Base-by-base conservation (phyloP, 129 eudicot species). In the Calendula officinalis region DNA sequence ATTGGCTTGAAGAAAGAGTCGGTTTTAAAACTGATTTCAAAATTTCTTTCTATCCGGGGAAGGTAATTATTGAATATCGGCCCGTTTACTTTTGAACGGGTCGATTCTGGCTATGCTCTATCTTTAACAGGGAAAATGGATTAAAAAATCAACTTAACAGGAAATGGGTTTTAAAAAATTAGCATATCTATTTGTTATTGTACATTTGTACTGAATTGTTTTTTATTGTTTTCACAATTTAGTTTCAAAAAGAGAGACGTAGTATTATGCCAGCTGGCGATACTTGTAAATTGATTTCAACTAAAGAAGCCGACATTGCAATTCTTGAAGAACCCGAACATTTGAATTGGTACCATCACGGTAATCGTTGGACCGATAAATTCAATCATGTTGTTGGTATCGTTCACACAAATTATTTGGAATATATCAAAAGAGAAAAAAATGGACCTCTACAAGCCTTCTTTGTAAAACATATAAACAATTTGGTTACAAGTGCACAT, bases 281-380 rank as follows among this genome's bases (percentile, higher is more conserved):
- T 69, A 92, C 99, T 51, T 78, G 96, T 54, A 76, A 71, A 61
- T 92, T 92, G 55, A 92, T 92, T 60, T 67, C 91, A 34, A 88
- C 96, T 0, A 92, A 83, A 77, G 94, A 88, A 38, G 99, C 99
- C 35, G 96, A 88, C 76, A 92, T 92, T 70, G 91, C 89, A 32
- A 92, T 92, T 70, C 85, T 92, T 33, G 96, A 92, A 82, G 99
- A 92, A 62, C 99, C 99, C 0, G 99, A 92, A 73, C 99, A 92
- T 73, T 66, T 92, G 61, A 92, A 88, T 62, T 92, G 99, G 99
- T 92, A 92, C 56, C 95, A 92, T 62, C 99, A 92, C 73, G 99
- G 99, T 52, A 83, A 83, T 62, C 88, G 96, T 3, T 92, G 99
- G 99, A 92, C 99, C 57, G 91, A 88, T 77, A 92, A 92, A 71